Evolutionary conservation across 805 yeast species (phyloP).

Genomic region (Metschnikowia reukaufii): DNA sequence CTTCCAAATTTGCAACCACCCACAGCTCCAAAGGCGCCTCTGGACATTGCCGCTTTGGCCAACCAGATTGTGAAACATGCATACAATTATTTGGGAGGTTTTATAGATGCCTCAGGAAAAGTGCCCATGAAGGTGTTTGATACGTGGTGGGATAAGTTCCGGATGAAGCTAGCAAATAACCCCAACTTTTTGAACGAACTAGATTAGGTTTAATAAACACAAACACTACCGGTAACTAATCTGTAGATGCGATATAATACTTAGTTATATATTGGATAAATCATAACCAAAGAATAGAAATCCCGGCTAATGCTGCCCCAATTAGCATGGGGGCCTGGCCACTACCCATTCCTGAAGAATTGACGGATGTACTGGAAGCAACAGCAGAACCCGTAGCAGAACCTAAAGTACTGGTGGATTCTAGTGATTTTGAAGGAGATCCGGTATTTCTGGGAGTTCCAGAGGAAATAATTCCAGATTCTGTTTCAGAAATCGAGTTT

Average conservation of each 20-base stretch:
- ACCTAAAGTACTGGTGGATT: too few relatives aligned
- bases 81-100: conserved; percentile 87
- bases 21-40: conserved; percentile 25
- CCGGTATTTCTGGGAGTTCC: too few relatives aligned
- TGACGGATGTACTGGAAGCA: too few relatives aligned
- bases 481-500: too few relatives aligned
- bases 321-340: conserved; percentile 8
- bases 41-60: conserved; percentile 58
- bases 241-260: not conserved
- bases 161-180: conserved; percentile 68
- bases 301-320: conserved; percentile 15
- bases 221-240: too few relatives aligned
- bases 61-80: conserved; percentile 90
- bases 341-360: conserved; percentile 8
- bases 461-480: too few relatives aligned
- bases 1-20: conserved; percentile 23
- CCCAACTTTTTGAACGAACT: conserved; percentile 69
- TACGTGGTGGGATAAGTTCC: conserved; percentile 95
- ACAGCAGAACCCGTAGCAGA: too few relatives aligned
- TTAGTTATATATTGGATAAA: too few relatives aligned
- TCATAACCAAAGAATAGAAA: conserved; percentile 15
- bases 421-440: too few relatives aligned
- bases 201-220: conserved; percentile 9
- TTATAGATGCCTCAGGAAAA: conserved; percentile 73
- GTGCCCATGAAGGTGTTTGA: conserved; percentile 88